phyloP scores from a whole-genome alignment of 495 filamentous ascomycete genomes.

The Beverwykella pulmonaria region DNA sequence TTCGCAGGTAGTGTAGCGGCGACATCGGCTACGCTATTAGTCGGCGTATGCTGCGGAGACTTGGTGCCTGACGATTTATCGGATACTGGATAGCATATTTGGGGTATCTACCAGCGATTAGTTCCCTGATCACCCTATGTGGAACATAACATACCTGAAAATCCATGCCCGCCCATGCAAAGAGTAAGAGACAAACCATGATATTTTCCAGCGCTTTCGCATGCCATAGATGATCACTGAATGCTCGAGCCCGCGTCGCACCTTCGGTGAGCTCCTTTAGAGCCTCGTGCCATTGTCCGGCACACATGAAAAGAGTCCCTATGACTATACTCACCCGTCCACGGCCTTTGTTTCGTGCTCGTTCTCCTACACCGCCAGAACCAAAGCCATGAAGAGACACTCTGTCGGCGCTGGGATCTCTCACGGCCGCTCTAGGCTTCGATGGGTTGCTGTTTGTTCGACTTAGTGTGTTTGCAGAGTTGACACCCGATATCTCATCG shows the following conservation, averaged over 20 bases:
- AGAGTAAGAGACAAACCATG: slow-evolving; percentile 76
- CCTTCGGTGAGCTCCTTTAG: slow-evolving; percentile 82
- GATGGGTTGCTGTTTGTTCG: slow-evolving; percentile 35
- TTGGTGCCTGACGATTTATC: slow-evolving; percentile 52
- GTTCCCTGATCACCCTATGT: slow-evolving; percentile 26
- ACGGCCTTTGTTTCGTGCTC: slow-evolving; percentile 79
- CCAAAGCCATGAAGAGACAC: slow-evolving; percentile 85
- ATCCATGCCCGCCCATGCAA: slow-evolving; percentile 82
- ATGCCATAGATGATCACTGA: slow-evolving; percentile 94
- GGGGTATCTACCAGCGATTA: slow-evolving; percentile 55
- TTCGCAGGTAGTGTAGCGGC: slow-evolving; percentile 46
- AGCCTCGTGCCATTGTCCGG: slow-evolving; percentile 88
- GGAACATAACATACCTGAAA: slow-evolving; percentile 66
- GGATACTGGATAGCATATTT: slow-evolving; percentile 60
- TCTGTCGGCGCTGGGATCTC: slow-evolving; percentile 68
- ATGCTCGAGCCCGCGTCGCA: slow-evolving; percentile 71
- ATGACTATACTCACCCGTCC: slow-evolving; percentile 79
- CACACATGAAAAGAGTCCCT: slow-evolving; percentile 82
- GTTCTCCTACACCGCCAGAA: slow-evolving; percentile 69
- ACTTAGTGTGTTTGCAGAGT: background rate
- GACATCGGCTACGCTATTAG: slow-evolving; percentile 48
- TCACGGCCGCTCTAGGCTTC: slow-evolving; percentile 18
- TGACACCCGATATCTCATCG: slow-evolving; percentile 65
- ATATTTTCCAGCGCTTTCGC: slow-evolving; percentile 91
- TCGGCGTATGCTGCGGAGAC: slow-evolving; percentile 46